These are phyloP conservation scores for Pythium utonaiense DNA, from an alignment of 352 stramenopile genomes.

Conservation along the genomic window DNA sequence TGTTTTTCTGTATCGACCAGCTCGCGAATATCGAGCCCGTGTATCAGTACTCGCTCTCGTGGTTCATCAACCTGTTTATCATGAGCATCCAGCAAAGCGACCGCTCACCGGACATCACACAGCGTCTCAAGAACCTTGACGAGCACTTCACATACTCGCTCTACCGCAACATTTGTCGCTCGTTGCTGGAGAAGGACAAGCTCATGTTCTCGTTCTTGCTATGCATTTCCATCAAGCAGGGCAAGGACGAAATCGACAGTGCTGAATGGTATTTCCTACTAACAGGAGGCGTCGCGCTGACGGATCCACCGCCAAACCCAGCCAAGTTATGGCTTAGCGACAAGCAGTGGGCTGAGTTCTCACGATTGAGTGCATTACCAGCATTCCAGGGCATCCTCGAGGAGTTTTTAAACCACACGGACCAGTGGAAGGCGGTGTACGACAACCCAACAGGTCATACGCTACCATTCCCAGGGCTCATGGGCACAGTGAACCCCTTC, in stretches of 20 bases:
- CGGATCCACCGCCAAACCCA: constrained; percentile 89
- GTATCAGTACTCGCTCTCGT: constrained; percentile 92
- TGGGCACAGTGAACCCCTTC: constrained; percentile 68
- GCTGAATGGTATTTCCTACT: constrained; percentile 93
- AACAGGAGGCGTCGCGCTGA: constrained; percentile 88
- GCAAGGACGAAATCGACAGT: constrained; percentile 71
- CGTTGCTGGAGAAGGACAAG: constrained; percentile 92
- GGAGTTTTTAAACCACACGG: constrained; percentile 72
- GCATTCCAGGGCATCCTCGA: constrained; percentile 78
- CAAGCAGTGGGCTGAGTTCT: constrained; percentile 93
- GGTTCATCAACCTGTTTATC: constrained; percentile 92
- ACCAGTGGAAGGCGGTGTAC: constrained; percentile 88
- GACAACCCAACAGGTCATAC: constrained; percentile 79
- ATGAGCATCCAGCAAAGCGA: constrained; percentile 88
- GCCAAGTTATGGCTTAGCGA: constrained; percentile 88
- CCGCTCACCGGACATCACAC: constrained; percentile 60
- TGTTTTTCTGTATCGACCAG: constrained; percentile 95
- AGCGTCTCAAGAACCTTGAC: constrained; percentile 80
- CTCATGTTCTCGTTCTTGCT: constrained; percentile 92
- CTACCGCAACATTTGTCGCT: constrained; percentile 92
- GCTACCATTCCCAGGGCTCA: constrained; percentile 65
- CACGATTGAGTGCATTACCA: constrained; percentile 72
- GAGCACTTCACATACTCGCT: constrained; percentile 90
- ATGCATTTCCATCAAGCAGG: constrained; percentile 85
- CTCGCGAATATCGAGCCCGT: constrained; percentile 93